Evolutionary conservation across 805 yeast species (phyloP).

Genomic region (Cyberlindnera maritima): DNA sequence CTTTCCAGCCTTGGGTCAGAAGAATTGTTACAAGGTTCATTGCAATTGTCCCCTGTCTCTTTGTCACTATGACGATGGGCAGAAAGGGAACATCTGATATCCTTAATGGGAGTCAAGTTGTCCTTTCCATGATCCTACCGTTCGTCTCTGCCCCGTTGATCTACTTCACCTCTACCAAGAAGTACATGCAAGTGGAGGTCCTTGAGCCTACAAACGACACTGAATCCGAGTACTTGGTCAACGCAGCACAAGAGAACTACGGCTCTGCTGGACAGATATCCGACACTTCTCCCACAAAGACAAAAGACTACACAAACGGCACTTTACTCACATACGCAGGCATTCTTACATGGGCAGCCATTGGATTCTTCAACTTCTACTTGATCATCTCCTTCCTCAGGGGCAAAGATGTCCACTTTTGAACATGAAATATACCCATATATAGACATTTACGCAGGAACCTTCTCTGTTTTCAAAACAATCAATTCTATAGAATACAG

Average conservation of each 20-base stretch:
- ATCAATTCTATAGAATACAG: conserved; percentile 11
- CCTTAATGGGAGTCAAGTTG: conserved; percentile 80
- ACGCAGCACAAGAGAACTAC: conserved; percentile 29
- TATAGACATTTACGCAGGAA: not conserved
- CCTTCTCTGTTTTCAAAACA: not conserved
- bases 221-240: conserved; percentile 5
- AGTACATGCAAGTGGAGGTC: conserved; percentile 59
- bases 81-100: conserved; percentile 76
- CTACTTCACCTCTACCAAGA: conserved; percentile 69
- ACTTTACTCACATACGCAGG: conserved; percentile 51
- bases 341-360: conserved; percentile 62
- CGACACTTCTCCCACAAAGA: conserved; percentile 17
- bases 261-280: conserved; percentile 9
- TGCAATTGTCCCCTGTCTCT: conserved; percentile 81
- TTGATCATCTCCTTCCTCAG: conserved; percentile 49
- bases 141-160: conserved; percentile 86
- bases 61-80: conserved; percentile 71
- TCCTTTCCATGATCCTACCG: conserved; percentile 76
- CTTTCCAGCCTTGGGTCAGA: conserved; percentile 77
- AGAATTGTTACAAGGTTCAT: conserved; percentile 77
- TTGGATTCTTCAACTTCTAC: conserved; percentile 69
- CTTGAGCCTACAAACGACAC: conserved; percentile 9
- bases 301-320: conserved; percentile 69
- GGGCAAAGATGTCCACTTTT: conserved; percentile 53
- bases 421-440: not conserved